Evolutionary conservation across 305 asterid species (phyloP).

Genomic region (Fraxinus albicans): DNA sequence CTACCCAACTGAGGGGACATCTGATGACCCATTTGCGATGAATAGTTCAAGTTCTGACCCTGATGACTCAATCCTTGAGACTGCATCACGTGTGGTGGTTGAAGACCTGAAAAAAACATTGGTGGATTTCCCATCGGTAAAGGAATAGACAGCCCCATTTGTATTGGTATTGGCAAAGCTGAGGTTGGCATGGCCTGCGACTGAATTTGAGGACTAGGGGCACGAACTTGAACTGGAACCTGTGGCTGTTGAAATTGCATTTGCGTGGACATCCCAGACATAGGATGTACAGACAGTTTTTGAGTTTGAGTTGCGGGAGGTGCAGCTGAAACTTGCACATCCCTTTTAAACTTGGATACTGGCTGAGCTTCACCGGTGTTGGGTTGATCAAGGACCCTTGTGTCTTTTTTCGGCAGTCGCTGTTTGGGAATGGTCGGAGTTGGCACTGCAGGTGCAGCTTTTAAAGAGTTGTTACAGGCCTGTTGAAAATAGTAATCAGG

Average conservation of each 20-base stretch:
- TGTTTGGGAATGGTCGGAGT: constrained; percentile 57
- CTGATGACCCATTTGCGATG: constrained; percentile 67
- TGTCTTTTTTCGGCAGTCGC: constrained; percentile 55
- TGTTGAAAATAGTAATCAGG: constrained; percentile 24
- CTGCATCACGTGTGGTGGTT: constrained; percentile 58
- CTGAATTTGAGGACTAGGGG: constrained; percentile 62
- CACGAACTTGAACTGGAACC: constrained; percentile 65
- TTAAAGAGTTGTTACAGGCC: constrained; percentile 50
- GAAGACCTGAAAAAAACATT: constrained; percentile 69
- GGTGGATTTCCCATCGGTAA: constrained; percentile 60
- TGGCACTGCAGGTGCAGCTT: constrained; percentile 42
- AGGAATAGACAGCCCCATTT: constrained; percentile 51
- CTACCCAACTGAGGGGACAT: constrained; percentile 65
- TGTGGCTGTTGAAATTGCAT: constrained; percentile 54
- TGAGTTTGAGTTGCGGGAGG: constrained; percentile 39
- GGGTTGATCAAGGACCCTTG: constrained; percentile 43
- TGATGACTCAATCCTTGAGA: constrained; percentile 81
- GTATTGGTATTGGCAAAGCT: constrained; percentile 34
- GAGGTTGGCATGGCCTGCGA: constrained; percentile 49
- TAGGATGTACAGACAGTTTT: constrained; percentile 53
- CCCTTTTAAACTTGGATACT: constrained; percentile 51
- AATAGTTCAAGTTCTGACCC: constrained; percentile 55
- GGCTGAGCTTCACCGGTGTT: constrained; percentile 51
- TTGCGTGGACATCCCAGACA: constrained; percentile 50
- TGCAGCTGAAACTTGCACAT: constrained; percentile 45